phyloP scores from a whole-genome alignment of 139 green algal genomes.

The Nannochloris sp. region DNA sequence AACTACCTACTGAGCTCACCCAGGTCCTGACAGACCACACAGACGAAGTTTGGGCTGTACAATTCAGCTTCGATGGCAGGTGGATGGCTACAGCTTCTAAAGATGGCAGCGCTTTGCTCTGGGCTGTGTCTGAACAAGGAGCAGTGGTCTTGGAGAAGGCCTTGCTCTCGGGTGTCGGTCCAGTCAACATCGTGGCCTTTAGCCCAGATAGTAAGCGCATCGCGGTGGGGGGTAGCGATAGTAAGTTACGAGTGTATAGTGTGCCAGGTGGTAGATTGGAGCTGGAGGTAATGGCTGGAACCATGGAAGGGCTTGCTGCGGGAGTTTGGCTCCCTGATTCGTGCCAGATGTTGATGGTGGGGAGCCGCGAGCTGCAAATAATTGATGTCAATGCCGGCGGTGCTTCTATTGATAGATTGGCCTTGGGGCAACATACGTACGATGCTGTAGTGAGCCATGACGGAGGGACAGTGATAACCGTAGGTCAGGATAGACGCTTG shows the following conservation, averaged over 20 bases:
- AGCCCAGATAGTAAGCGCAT: conserved; percentile 40
- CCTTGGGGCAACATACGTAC: conserved; percentile 54
- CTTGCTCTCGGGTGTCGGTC: neutral
- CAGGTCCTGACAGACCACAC: conserved; percentile 38
- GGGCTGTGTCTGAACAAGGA: conserved; percentile 15
- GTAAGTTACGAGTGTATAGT: conserved; percentile 41
- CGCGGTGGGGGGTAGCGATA: conserved; percentile 26
- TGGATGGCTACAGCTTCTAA: conserved; percentile 73
- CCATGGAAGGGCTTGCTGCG: conserved; percentile 37
- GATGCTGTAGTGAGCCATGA: conserved; percentile 65
- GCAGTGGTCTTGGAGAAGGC: neutral
- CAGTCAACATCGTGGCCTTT: conserved; percentile 48
- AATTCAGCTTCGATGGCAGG: conserved; percentile 15
- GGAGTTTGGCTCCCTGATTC: conserved; percentile 61
- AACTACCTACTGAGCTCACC: conserved; percentile 44
- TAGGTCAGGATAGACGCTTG: conserved; percentile 51
- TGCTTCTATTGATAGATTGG: neutral
- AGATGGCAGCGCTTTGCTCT: conserved; percentile 60
- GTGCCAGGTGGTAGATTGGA: conserved; percentile 7
- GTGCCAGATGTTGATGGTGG: conserved; percentile 48
- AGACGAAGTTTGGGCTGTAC: conserved; percentile 42
- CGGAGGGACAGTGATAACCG: conserved; percentile 49
- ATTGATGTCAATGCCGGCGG: conserved; percentile 13
- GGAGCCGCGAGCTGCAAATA: conserved; percentile 34
- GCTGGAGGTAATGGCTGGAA: neutral